Conservation (phyloP, 202 grass and related monocot species). For the Bolboschoenoplectus hybrid region DNA sequence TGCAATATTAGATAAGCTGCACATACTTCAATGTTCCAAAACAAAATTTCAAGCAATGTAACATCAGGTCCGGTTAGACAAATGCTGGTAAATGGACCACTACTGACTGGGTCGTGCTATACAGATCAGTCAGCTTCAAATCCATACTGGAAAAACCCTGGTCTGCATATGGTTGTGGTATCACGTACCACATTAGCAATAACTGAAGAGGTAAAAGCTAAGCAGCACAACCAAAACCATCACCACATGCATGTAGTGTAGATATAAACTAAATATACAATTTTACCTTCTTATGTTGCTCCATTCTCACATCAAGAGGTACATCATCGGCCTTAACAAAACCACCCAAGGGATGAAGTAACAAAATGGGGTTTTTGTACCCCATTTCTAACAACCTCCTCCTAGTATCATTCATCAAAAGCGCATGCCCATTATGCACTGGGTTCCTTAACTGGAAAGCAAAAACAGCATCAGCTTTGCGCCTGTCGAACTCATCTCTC, state of each 20-base stretch:
- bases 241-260: background rate
- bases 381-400: constrained; percentile 87
- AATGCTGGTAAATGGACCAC: background rate
- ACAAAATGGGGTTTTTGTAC: constrained; percentile 82
- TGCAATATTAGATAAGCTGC: constrained; percentile 14
- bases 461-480: constrained; percentile 86
- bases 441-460: constrained; percentile 96
- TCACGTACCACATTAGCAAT: background rate
- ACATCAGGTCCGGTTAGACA: constrained; percentile 8
- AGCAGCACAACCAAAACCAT: background rate
- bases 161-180: background rate
- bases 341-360: constrained; percentile 89
- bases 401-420: constrained; percentile 93
- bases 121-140: constrained; percentile 3
- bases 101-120: background rate
- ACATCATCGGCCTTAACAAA: constrained; percentile 95
- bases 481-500: constrained; percentile 69
- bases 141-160: background rate
- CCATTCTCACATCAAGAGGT: constrained; percentile 83
- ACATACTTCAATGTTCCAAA: background rate
- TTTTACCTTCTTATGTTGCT: constrained; percentile 88
- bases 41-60: background rate
- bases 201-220: constrained; percentile 5
- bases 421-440: constrained; percentile 85
- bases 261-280: constrained; percentile 24